Conservation (phyloP, 352 stramenopile genomes). For the Peronospora farinosa region DNA sequence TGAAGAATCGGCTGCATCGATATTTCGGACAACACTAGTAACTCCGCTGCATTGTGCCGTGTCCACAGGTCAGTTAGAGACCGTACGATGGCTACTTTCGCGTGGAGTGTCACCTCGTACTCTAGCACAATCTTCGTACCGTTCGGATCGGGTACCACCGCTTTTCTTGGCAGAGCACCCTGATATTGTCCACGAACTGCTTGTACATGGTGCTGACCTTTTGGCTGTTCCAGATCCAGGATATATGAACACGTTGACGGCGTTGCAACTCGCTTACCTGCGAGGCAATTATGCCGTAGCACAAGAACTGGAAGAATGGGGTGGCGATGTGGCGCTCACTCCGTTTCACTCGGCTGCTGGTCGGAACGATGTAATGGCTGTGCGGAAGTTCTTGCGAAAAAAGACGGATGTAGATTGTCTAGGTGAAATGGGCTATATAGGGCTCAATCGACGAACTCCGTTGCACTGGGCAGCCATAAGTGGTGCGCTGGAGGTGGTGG, state of each 20-base stretch:
- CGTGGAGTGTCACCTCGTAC: conserved; percentile 50
- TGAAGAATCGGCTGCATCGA: conserved; percentile 61
- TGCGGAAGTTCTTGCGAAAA: conserved; percentile 62
- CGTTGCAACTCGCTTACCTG: conserved; percentile 70
- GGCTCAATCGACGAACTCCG: conserved; percentile 70
- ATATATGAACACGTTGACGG: conserved; percentile 77
- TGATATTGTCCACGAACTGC: conserved; percentile 52
- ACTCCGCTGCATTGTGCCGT: conserved; percentile 77
- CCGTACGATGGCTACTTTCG: conserved; percentile 62
- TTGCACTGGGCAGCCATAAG: conserved; percentile 77
- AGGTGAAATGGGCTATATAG: conserved; percentile 74
- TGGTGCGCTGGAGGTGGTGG: conserved; percentile 45
- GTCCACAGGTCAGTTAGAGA: conserved; percentile 54
- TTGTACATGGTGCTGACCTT: conserved; percentile 60
- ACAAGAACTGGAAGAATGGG: conserved; percentile 73
- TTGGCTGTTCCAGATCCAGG: conserved; percentile 65
- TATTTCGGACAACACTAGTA: conserved; percentile 81
- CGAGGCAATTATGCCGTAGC: conserved; percentile 71
- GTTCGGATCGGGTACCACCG: conserved; percentile 63
- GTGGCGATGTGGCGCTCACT: conserved; percentile 70
- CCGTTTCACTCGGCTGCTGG: conserved; percentile 66
- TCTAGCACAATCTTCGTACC: conserved; percentile 53
- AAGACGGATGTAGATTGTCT: conserved; percentile 58
- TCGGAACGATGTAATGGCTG: conserved; percentile 42
- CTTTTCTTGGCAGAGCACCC: conserved; percentile 72